phyloP scores from a whole-genome alignment of 768 basidiomycete genomes.

The Trametes sanguinea region DNA sequence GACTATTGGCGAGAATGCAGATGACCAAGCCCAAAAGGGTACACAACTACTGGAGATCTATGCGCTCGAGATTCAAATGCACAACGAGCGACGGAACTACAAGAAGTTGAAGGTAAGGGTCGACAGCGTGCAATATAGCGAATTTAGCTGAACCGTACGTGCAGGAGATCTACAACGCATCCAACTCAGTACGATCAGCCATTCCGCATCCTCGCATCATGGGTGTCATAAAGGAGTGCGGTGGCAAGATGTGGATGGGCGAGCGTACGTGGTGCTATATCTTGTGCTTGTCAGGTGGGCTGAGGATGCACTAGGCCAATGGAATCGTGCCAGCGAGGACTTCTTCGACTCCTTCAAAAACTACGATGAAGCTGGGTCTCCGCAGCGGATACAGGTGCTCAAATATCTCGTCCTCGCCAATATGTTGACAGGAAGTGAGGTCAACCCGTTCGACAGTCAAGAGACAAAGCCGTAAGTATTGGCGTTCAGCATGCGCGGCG shows the following conservation, averaged over 20 bases:
- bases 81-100: constrained; percentile 93
- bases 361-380: constrained; percentile 97
- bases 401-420: constrained; percentile 98
- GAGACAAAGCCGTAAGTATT: constrained; percentile 93
- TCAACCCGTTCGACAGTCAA: constrained; percentile 99
- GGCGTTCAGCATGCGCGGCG: background rate
- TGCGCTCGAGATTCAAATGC: constrained; percentile 99
- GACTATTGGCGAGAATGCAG: constrained; percentile 65
- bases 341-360: constrained; percentile 99
- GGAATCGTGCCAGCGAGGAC: constrained; percentile 95
- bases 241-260: constrained; percentile 99
- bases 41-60: constrained; percentile 96
- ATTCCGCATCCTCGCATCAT: constrained; percentile 98
- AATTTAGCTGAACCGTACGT: background rate
- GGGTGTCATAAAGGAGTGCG: constrained; percentile 99
- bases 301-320: constrained; percentile 62
- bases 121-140: no score
- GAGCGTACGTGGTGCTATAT: constrained; percentile 63
- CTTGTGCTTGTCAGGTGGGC: background rate
- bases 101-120: constrained; percentile 85
- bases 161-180: constrained; percentile 97
- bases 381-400: constrained; percentile 95
- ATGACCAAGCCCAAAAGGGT: constrained; percentile 89
- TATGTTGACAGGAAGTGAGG: constrained; percentile 97
- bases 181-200: constrained; percentile 88